These are phyloP conservation scores for Colletotrichum musae DNA, from an alignment of 2,329 filamentous ascomycete genomes.

Conservation along the genomic window DNA sequence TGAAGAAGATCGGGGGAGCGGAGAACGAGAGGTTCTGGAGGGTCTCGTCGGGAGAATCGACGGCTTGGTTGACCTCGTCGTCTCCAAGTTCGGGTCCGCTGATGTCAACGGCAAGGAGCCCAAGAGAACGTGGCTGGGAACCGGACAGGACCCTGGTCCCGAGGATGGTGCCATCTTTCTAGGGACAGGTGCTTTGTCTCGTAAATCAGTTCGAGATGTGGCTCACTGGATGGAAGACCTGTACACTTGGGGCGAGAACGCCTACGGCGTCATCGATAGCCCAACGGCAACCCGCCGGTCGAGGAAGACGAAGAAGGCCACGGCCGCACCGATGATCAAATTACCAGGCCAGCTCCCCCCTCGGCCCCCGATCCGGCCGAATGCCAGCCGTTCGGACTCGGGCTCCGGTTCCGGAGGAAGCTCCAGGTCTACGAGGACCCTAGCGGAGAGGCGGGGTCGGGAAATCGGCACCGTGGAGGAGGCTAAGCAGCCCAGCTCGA, in stretches of 20 bases:
- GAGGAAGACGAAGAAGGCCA: slow-evolving; percentile 54
- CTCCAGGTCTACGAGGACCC: slow-evolving; percentile 32
- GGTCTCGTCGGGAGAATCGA: slow-evolving; percentile 85
- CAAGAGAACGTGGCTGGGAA: slow-evolving; percentile 76
- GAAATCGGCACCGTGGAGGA: slow-evolving; percentile 38
- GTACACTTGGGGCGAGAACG: slow-evolving; percentile 85
- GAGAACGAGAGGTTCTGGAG: slow-evolving; percentile 92
- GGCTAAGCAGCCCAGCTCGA: slow-evolving; percentile 23
- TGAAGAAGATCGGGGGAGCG: slow-evolving; percentile 94
- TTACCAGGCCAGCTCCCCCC: neutral
- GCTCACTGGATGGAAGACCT: slow-evolving; percentile 91
- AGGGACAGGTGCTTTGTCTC: slow-evolving; percentile 81
- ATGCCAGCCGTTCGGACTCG: slow-evolving; percentile 21
- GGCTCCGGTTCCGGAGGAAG: slow-evolving; percentile 31
- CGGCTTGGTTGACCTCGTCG: slow-evolving; percentile 88
- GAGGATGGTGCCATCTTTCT: slow-evolving; percentile 91
- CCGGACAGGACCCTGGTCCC: slow-evolving; percentile 75
- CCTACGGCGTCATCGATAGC: slow-evolving; percentile 88
- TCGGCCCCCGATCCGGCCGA: slow-evolving; percentile 19
- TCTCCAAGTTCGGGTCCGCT: slow-evolving; percentile 81
- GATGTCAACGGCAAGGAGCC: slow-evolving; percentile 52
- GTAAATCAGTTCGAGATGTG: slow-evolving; percentile 78
- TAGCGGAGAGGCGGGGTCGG: slow-evolving; percentile 40
- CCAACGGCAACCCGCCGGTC: slow-evolving; percentile 75
- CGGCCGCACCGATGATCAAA: neutral